A percentile compares a stretch with the other conserved stretches of the same genome.
These are phyloP conservation scores for Mycena epipterygia DNA, from an alignment of 768 basidiomycete species.

Conservation along the genomic window DNA sequence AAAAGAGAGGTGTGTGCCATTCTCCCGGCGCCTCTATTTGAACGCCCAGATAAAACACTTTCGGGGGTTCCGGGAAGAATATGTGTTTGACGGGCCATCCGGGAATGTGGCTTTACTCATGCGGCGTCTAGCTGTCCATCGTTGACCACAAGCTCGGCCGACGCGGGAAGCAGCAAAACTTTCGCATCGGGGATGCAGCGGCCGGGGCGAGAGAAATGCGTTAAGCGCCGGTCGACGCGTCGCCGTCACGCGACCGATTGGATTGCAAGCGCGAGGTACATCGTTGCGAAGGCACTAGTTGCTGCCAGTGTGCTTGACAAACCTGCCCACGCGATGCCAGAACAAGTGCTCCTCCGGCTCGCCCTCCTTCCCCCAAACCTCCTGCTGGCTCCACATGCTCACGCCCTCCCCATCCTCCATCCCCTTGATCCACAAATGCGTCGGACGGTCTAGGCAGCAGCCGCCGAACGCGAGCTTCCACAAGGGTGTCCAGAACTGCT, in stretches of 20 bases:
- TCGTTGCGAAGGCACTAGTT: background rate
- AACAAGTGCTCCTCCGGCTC: conserved; percentile 72
- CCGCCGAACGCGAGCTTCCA: conserved; percentile 75
- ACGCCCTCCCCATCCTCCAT: conserved; percentile 45
- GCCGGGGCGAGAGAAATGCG: background rate
- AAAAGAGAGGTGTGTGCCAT: too few relatives aligned
- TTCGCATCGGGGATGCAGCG: background rate
- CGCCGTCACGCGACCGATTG: background rate
- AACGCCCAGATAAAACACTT: background rate
- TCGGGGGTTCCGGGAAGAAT: too few relatives aligned
- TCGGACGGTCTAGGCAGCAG: conserved; percentile 72
- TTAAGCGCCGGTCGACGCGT: background rate
- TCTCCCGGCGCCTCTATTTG: too few relatives aligned
- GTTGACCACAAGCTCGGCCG: background rate
- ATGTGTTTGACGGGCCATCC: too few relatives aligned
- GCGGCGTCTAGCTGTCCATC: background rate
- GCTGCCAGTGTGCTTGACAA: conserved; percentile 58
- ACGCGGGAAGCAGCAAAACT: background rate
- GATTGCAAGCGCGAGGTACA: background rate
- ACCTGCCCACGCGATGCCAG: conserved; percentile 70
- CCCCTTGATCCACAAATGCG: conserved; percentile 61
- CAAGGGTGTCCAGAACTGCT: conserved; percentile 78
- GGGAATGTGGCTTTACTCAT: background rate
- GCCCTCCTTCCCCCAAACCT: conserved; percentile 62
- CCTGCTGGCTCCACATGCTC: conserved; percentile 63